Conservation (phyloP, 202 grass and related monocot species). For the Setaria italica region DNA sequence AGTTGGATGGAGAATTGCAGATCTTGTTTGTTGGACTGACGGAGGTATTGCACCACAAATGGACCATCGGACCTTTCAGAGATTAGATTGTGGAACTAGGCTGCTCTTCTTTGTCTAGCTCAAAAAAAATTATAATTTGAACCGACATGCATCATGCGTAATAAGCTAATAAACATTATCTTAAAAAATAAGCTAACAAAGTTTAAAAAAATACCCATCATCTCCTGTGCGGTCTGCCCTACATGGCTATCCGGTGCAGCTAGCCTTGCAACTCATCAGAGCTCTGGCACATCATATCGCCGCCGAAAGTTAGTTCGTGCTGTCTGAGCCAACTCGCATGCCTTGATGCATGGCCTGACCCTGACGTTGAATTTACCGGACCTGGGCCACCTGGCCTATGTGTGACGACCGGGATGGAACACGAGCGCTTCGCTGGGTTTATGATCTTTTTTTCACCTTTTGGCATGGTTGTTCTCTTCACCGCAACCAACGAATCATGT, state of each 20-base stretch:
- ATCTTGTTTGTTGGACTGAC: no score
- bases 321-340: background rate
- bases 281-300: background rate
- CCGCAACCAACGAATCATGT: conserved; percentile 21
- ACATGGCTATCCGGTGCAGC: background rate
- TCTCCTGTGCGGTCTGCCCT: background rate
- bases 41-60: no score
- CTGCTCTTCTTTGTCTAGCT: no score
- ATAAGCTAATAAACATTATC: no score
- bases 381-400: background rate
- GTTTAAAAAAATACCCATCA: no score
- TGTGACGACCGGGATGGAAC: background rate
- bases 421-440: background rate
- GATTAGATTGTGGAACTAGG: no score
- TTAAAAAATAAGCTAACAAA: no score
- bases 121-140: no score
- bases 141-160: no score
- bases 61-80: no score
- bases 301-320: conserved; percentile 8
- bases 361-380: background rate
- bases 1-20: no score
- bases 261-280: background rate
- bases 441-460: background rate
- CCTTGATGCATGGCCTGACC: background rate
- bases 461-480: background rate